Evolutionary conservation across 2,329 filamentous ascomycete species (phyloP).

Genomic region (Colletotrichum sp.): DNA sequence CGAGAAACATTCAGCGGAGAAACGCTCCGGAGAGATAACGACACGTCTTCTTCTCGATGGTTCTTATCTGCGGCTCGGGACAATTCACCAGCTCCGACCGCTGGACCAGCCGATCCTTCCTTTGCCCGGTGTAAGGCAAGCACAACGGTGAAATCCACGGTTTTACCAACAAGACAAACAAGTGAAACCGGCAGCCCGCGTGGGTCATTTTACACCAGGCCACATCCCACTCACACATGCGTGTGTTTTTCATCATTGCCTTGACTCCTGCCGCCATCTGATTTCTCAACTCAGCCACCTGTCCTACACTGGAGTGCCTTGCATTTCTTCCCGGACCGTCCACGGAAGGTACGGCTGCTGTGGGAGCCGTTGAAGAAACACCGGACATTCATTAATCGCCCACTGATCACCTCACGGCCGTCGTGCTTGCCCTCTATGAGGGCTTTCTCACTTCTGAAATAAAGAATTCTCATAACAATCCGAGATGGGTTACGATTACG

Average conservation of each 20-base stretch:
- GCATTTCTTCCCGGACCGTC: background rate
- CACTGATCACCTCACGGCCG: background rate
- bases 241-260: constrained; percentile 1
- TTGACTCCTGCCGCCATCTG: background rate
- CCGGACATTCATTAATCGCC: background rate
- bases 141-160: background rate
- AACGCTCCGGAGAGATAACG: background rate
- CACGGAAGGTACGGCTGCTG: background rate
- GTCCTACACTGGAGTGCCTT: background rate
- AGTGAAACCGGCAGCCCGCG: background rate
- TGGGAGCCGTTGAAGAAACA: background rate
- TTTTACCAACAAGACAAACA: background rate
- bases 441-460: background rate
- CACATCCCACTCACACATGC: background rate
- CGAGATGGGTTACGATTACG: constrained; percentile 66
- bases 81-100: background rate
- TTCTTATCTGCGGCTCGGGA: background rate
- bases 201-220: background rate
- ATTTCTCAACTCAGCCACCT: background rate
- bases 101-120: background rate
- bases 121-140: background rate
- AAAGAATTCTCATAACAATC: background rate
- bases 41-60: background rate
- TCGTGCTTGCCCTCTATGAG: background rate
- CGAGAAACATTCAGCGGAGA: background rate